These are phyloP conservation scores for Thamnidium elegans DNA, from an alignment of 192 early-diverging fungal genomes.

Conservation along the genomic window DNA sequence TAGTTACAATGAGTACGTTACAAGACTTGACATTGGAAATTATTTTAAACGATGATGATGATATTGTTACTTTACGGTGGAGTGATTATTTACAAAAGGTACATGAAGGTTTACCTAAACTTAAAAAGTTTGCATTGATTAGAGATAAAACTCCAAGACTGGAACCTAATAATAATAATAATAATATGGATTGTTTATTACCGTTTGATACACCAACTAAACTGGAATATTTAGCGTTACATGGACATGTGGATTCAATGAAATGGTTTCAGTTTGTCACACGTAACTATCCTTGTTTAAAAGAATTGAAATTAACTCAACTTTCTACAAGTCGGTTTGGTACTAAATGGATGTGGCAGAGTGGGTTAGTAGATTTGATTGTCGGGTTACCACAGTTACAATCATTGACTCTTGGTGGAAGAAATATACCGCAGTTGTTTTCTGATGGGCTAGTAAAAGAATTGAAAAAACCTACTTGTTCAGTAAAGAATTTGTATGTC, in stretches of 20 bases:
- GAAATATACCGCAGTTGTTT: slow-evolving; percentile 1
- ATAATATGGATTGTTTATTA: too few relatives aligned
- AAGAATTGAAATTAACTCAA: neutral
- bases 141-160: too few relatives aligned
- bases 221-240: neutral
- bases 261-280: neutral
- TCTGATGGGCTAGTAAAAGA: neutral
- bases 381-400: neutral
- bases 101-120: too few relatives aligned
- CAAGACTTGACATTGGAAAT: too few relatives aligned
- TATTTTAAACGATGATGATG: too few relatives aligned
- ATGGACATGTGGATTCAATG: neutral
- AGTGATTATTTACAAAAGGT: too few relatives aligned
- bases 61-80: too few relatives aligned
- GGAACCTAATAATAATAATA: too few relatives aligned
- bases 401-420: neutral
- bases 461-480: neutral
- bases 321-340: neutral
- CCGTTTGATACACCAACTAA: neutral
- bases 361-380: neutral
- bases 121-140: too few relatives aligned
- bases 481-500: neutral
- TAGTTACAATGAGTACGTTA: too few relatives aligned
- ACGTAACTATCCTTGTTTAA: neutral
- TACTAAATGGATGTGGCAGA: neutral